phyloP scores from a whole-genome alignment of 345 rosid genomes.

The Citrus hindsii region DNA sequence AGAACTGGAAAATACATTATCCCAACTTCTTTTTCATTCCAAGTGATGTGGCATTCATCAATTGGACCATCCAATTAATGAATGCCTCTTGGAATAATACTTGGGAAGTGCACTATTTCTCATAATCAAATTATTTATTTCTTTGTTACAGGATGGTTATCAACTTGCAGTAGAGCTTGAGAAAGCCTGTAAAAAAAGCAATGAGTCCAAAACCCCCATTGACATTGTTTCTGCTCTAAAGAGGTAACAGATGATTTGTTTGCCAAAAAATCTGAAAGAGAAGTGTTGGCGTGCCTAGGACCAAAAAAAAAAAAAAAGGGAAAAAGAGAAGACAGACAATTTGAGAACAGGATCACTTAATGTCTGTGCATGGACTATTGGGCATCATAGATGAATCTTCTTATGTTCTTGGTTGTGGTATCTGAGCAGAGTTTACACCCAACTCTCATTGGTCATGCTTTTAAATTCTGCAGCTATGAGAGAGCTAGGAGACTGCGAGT shows the following conservation, averaged over 20 bases:
- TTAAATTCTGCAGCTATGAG: constrained; percentile 53
- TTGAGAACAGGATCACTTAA: not conserved
- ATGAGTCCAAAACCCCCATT: constrained; percentile 45
- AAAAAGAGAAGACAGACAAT: not conserved
- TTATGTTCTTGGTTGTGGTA: not conserved
- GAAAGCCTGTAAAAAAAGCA: constrained; percentile 60
- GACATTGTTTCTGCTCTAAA: constrained; percentile 69
- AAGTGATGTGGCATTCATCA: too few relatives aligned
- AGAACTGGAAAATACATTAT: not conserved
- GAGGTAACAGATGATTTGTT: constrained; percentile 38
- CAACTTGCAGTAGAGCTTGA: constrained; percentile 86
- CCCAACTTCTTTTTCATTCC: not conserved
- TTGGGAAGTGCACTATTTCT: too few relatives aligned
- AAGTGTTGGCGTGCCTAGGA: too few relatives aligned
- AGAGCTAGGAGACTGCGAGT: constrained; percentile 72
- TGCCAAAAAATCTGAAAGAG: not conserved
- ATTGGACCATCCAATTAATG: too few relatives aligned
- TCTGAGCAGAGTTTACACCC: not conserved
- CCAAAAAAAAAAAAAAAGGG: too few relatives aligned
- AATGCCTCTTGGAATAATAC: too few relatives aligned
- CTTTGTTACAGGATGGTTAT: constrained; percentile 66
- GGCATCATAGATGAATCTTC: not conserved
- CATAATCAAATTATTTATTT: not conserved
- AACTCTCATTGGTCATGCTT: not conserved
- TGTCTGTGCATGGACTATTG: not conserved